A percentile compares a stretch with the other conserved stretches of the same genome.
Evolutionary conservation across 352 stramenopile genomes (phyloP).

Genomic region (Thalassiosira allenii): DNA sequence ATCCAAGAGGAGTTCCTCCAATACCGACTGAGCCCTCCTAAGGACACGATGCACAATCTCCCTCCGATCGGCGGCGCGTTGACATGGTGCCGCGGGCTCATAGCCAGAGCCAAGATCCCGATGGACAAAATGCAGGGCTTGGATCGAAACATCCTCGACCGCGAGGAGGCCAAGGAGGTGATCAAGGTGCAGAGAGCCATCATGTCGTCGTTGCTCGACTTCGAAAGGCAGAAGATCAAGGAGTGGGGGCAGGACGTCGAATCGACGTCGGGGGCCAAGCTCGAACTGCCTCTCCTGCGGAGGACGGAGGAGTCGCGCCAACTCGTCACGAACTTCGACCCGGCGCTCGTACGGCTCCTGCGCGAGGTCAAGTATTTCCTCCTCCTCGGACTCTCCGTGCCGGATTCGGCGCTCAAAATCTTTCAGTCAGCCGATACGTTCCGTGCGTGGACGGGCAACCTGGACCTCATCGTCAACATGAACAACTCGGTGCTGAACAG

Average conservation of each 20-base stretch:
- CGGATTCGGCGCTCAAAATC: slow-evolving; percentile 93
- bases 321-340: slow-evolving; percentile 97
- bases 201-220: slow-evolving; percentile 96
- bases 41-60: slow-evolving; percentile 91
- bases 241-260: slow-evolving; percentile 97
- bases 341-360: slow-evolving; percentile 94
- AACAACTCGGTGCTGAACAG: slow-evolving; percentile 97
- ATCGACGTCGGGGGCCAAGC: slow-evolving; percentile 92
- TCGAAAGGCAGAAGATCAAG: slow-evolving; percentile 96
- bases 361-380: slow-evolving; percentile 98
- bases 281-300: slow-evolving; percentile 93
- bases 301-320: slow-evolving; percentile 90
- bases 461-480: slow-evolving; percentile 97
- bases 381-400: slow-evolving; percentile 93
- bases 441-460: slow-evolving; percentile 94
- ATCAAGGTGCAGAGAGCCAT: slow-evolving; percentile 97
- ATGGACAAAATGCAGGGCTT: slow-evolving; percentile 97
- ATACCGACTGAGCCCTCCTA: slow-evolving; percentile 91
- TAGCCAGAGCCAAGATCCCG: slow-evolving; percentile 95
- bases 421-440: slow-evolving; percentile 94
- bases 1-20: slow-evolving; percentile 97
- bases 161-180: slow-evolving; percentile 98
- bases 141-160: slow-evolving; percentile 96
- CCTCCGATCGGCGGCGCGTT: slow-evolving; percentile 94
- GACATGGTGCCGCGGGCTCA: slow-evolving; percentile 95